Evolutionary conservation across 192 early-diverging fungal genomes (phyloP), one percentile per base, ranked within the genome.

Genomic region (Coemansia sp.): DNA sequence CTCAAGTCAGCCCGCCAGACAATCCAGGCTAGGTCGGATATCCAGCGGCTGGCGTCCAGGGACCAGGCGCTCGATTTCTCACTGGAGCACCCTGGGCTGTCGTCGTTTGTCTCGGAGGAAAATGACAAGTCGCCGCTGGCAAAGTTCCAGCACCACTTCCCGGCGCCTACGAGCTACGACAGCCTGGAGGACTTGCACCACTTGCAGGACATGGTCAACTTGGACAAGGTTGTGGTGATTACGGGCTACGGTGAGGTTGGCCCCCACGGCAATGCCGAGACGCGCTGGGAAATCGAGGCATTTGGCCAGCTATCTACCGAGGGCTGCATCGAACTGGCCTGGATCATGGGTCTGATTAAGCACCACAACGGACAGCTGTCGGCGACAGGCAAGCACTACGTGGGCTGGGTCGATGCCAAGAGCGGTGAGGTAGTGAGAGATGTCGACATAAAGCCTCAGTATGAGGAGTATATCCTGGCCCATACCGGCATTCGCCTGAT

Each of bases 281-380:
- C 92, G 39, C 87, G 92, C 52, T 95, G 92, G 92, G 92, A 95
- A 65, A 91, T 95, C 80, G 92, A 95, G 67, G 81, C 89, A 38
- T 74, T 80, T 39, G 91, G 90, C 52, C 46, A 62, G 26, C 51
- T 62, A 4, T 34, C 59, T 2, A 42, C 39, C 20, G 59, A 62
- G 7, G 51, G 92, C n/a, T 91, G 88, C 55, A 92, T 95, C 59
- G 92, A 95, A 75, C 84, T 95, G 84, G 89, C 90, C 7, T 92
- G 92, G 90, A 89, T 95, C 69, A 93, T 95, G 92, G 90, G 90
- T 34, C 83, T 85, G 50, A 90, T 93, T 75, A 87, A 85, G 63
- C 90, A 88, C 58, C 82, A 85, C 74, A 82, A 85, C 80, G 59
- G 51, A 10, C 38, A n/a, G 3, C 22, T 54, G 8, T 9, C 51